Conservation (phyloP, 140 eudicot genomes). For the Oenanthe javanica region DNA sequence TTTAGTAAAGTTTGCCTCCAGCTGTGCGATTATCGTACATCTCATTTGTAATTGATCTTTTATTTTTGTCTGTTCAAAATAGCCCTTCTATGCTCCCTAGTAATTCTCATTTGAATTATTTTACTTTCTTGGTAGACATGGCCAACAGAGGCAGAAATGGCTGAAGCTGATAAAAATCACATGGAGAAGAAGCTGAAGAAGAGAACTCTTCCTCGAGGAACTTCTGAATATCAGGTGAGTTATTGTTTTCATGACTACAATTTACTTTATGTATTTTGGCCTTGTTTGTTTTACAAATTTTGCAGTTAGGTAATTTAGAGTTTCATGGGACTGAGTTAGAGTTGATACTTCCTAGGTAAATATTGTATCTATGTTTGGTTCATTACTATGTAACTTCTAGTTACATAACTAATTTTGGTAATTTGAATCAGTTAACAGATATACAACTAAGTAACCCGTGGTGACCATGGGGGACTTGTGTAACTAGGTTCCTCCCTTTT, state of each 20-base stretch:
- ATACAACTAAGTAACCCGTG: background rate
- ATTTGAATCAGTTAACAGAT: background rate
- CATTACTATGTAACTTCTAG: no score
- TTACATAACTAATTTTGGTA: no score
- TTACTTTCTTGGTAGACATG: conserved; percentile 52
- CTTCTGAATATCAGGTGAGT: conserved; percentile 89
- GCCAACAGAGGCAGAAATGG: conserved; percentile 99
- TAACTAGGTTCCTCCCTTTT: background rate
- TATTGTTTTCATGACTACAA: background rate
- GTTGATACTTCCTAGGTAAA: background rate
- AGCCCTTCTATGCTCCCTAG: background rate
- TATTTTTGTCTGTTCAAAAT: background rate
- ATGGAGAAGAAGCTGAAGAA: conserved; percentile 52
- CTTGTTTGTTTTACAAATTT: background rate
- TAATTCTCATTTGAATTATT: background rate
- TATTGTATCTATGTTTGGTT: no score
- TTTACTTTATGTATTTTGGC: background rate
- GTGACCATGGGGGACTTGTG: background rate
- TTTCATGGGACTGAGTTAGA: background rate
- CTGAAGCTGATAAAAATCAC: conserved; percentile 71
- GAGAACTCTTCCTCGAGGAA: conserved; percentile 70
- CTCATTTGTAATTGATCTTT: background rate
- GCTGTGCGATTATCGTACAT: background rate
- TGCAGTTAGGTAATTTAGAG: background rate
- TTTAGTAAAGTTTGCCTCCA: background rate